Percentiles rank a stretch among this genome's conserved stretches.
phyloP scores from a whole-genome alignment of 345 rosid genomes.

The Corchorus olitorius region DNA sequence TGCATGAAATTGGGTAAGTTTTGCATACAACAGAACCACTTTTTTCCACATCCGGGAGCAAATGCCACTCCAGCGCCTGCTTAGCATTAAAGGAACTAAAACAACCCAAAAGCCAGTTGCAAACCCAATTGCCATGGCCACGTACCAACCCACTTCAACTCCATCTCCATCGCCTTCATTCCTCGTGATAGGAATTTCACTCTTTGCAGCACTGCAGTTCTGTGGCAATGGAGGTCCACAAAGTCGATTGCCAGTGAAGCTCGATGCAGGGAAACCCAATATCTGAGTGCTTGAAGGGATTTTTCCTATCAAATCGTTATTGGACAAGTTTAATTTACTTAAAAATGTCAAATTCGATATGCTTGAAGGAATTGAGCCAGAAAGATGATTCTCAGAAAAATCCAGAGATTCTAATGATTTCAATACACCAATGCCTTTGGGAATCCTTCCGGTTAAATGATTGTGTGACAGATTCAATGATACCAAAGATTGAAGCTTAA shows the following conservation, averaged over 20 bases:
- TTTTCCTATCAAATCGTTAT: neutral
- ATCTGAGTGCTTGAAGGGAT: neutral
- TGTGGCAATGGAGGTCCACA: neutral
- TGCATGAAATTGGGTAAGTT: no score
- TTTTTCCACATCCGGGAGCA: no score
- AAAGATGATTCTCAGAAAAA: neutral
- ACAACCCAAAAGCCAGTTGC: no score
- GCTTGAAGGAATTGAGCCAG: conserved; percentile 16
- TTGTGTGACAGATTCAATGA: neutral
- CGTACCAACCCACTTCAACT: no score
- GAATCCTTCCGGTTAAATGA: conserved; percentile 12
- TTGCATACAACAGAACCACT: no score
- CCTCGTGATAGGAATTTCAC: neutral
- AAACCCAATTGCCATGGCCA: no score
- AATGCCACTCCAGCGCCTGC: no score
- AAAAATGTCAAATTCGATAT: no score
- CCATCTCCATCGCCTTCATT: no score
- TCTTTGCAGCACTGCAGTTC: neutral
- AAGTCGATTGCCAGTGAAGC: neutral
- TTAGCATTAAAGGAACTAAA: no score
- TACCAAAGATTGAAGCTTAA: conserved; percentile 5
- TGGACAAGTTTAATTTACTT: neutral
- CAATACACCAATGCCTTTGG: conserved; percentile 15
- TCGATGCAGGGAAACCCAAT: neutral
- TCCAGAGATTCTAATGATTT: conserved; percentile 9